Conservation (phyloP, 139 green algal genomes). For the Chlorella sp. region DNA sequence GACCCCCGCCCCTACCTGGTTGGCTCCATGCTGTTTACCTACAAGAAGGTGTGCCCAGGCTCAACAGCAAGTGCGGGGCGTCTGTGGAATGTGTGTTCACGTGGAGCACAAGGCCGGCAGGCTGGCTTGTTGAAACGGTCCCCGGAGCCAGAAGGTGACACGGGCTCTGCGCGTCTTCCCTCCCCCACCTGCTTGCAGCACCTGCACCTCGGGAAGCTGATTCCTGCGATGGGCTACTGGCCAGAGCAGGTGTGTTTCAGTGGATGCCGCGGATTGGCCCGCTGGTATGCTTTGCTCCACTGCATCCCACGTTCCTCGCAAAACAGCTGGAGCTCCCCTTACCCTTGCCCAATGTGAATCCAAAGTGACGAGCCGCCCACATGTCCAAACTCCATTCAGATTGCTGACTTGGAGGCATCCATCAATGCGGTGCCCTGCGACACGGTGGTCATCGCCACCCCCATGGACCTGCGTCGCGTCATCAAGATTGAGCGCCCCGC, state of each 20-base stretch:
- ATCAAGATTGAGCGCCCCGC: conserved; percentile 27
- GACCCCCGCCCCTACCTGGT: conserved; percentile 50
- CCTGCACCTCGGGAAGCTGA: conserved; percentile 42
- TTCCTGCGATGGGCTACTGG: conserved; percentile 61
- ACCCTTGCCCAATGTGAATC: too few relatives aligned
- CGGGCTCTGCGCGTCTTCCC: too few relatives aligned
- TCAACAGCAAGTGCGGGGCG: too few relatives aligned
- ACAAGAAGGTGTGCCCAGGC: conserved; percentile 5
- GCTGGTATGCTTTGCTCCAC: too few relatives aligned
- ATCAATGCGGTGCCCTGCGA: conserved; percentile 47
- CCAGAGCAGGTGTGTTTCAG: conserved; percentile 46
- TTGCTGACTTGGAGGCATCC: conserved; percentile 35
- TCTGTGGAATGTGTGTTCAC: too few relatives aligned
- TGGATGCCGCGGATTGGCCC: too few relatives aligned
- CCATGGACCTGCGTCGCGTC: conserved; percentile 39
- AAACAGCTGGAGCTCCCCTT: too few relatives aligned
- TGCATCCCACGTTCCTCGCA: too few relatives aligned
- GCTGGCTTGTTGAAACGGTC: too few relatives aligned
- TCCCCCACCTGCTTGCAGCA: conserved; percentile 4
- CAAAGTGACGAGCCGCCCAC: too few relatives aligned
- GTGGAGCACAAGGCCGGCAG: too few relatives aligned
- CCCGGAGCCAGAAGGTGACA: too few relatives aligned
- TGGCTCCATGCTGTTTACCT: conserved; percentile 30
- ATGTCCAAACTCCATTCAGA: not conserved
- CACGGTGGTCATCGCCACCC: conserved; percentile 42